Base-by-base conservation (phyloP, 2,329 filamentous ascomycete genomes). In the Helminthosporium solani region DNA sequence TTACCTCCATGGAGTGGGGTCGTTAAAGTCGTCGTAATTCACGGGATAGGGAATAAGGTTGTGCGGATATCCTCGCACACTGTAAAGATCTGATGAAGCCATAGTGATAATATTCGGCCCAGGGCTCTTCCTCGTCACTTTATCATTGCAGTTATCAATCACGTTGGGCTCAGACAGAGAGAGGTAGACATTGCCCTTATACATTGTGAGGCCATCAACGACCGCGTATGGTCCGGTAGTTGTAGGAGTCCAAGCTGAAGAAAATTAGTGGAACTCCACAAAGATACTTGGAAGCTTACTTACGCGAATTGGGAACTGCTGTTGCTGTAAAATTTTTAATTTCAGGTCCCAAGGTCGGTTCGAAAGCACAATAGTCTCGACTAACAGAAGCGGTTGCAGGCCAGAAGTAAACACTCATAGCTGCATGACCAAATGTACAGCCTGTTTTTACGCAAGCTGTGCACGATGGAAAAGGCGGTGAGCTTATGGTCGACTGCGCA, bases 131-230 rank as follows among this genome's bases (percentile, higher is more conserved):
- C 43, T n/a, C 3, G 34, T 44, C 19, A 56, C 31, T 0, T 18
- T 19, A 5, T 49, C 41, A 3, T 41, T 35, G 34, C 53, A 58
- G 23, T 52, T 56, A 25, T 58, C 55, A 2, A 27, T 20, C 7
- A 57, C 54, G 6, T 21, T 30, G 7, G 52, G 54, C 15, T 52
- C 48, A 8, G 33, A 12, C 20, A 54, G 35, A 2, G 53, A 56
- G 2, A 58, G 20, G 23, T 58, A 58, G 3, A 58, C 42, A 33
- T 58, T 58, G 16, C 55, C 55, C 37, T 50, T 20, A 23, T 52
- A 58, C 44, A 58, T 49, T 1, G 55, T 58, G 1, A 48, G 37
- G 5, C 50, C 53, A 15, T 56, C 42, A 3, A 56, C 50, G 11
- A 56, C 49, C 7, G 48, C 49, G 18, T 50, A 58, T 21, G 44